These are phyloP conservation scores for Rhizodiscina lignyota DNA, from an alignment of 495 filamentous ascomycete species.

Conservation along the genomic window DNA sequence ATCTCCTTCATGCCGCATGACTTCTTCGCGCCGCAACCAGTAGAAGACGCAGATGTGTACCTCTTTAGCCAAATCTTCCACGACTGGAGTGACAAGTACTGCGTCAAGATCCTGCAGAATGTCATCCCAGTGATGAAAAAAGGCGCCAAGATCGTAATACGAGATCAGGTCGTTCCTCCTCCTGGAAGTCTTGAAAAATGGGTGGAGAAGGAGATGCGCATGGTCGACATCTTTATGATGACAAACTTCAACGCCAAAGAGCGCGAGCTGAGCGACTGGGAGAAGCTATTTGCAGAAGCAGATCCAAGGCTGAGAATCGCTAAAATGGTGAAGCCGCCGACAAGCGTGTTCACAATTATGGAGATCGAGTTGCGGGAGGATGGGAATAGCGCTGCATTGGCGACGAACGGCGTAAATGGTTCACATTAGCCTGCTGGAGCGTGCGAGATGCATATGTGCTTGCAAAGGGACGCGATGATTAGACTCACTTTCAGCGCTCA, in stretches of 20 bases:
- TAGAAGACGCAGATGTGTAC: conserved; percentile 17
- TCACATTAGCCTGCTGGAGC: no score
- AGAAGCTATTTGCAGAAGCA: not conserved
- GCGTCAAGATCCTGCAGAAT: conserved; percentile 2
- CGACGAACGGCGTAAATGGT: no score
- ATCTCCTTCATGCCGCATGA: conserved; percentile 20
- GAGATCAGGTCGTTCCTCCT: not conserved
- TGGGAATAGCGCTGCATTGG: no score
- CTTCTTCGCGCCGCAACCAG: conserved; percentile 23
- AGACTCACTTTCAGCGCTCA: no score
- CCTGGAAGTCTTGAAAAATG: not conserved
- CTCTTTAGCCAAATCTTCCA: conserved; percentile 31
- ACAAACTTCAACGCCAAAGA: not conserved
- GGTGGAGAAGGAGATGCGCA: not conserved
- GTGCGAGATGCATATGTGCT: no score
- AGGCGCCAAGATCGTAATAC: not conserved
- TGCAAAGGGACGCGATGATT: no score
- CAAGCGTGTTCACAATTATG: not conserved
- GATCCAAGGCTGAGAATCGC: not conserved
- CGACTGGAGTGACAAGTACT: conserved; percentile 22
- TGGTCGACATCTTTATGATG: conserved; percentile 3
- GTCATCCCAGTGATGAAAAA: conserved; percentile 3
- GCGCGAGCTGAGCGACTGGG: not conserved
- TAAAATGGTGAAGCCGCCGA: not conserved
- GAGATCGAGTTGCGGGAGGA: not conserved